These are phyloP conservation scores for Candida sithepensis DNA, from an alignment of 805 yeast species.

Conservation along the genomic window DNA sequence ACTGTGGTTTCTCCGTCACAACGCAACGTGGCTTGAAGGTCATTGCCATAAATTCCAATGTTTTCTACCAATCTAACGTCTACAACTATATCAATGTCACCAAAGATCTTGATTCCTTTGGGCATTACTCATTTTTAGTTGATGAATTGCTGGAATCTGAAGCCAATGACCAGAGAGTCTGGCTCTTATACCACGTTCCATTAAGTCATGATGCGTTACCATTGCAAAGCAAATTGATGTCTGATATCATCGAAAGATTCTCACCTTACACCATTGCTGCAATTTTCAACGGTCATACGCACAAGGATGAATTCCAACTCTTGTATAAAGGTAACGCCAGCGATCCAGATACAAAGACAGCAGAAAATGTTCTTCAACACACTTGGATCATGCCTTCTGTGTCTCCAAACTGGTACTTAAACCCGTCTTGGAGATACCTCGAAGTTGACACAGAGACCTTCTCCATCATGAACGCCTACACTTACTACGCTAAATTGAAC, in stretches of 20 bases:
- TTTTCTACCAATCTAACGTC: conserved; percentile 61
- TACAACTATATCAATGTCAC: conserved; percentile 50
- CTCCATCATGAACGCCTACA: conserved; percentile 55
- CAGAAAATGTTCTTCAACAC: conserved; percentile 46
- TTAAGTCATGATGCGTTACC: conserved; percentile 59
- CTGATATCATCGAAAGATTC: conserved; percentile 59
- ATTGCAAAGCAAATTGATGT: conserved; percentile 51
- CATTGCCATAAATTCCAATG: conserved; percentile 62
- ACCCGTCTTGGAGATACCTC: conserved; percentile 73
- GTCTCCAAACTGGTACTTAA: conserved; percentile 55
- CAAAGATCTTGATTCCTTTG: conserved; percentile 54
- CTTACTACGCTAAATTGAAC: conserved; percentile 57
- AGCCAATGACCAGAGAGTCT: conserved; percentile 53
- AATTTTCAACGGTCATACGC: conserved; percentile 70
- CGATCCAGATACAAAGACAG: conserved; percentile 28
- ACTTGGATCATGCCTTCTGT: conserved; percentile 67
- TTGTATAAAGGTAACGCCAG: conserved; percentile 44
- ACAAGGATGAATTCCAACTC: conserved; percentile 61
- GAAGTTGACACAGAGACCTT: conserved; percentile 60
- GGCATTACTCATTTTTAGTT: conserved; percentile 56
- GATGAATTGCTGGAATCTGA: conserved; percentile 61
- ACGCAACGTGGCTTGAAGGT: conserved; percentile 57
- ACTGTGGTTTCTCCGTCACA: conserved; percentile 57
- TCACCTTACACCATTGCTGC: conserved; percentile 67
- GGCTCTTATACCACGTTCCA: conserved; percentile 72